phyloP scores from a whole-genome alignment of 2,329 filamentous ascomycete species.

The Simplicillium sp. region DNA sequence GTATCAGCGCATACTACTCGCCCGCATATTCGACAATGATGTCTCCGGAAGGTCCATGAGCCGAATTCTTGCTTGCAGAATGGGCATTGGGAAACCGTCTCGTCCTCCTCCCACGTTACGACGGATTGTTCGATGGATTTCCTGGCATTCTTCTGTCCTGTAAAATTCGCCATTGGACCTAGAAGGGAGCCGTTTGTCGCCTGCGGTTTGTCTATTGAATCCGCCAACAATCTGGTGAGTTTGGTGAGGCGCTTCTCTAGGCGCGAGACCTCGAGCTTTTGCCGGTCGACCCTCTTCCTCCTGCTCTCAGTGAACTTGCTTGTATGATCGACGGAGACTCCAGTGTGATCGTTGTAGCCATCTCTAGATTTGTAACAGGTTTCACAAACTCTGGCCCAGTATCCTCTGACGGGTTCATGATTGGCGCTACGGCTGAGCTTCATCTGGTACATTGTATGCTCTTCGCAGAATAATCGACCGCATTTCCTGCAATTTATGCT shows the following conservation, averaged over 20 bases:
- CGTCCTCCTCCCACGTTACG: slow-evolving; percentile 92
- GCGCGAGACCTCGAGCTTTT: slow-evolving; percentile 78
- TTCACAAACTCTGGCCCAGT: slow-evolving; percentile 94
- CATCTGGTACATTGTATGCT: slow-evolving; percentile 99
- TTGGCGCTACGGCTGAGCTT: slow-evolving; percentile 82
- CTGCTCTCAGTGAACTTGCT: slow-evolving; percentile 61
- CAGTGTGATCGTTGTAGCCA: slow-evolving; percentile 85
- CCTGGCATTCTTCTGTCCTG: slow-evolving; percentile 63
- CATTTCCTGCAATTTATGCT: slow-evolving; percentile 91
- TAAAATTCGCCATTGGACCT: slow-evolving; percentile 50
- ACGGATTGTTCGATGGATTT: slow-evolving; percentile 84
- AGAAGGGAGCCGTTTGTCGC: slow-evolving; percentile 41
- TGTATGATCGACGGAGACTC: slow-evolving; percentile 62
- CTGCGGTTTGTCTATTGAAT: slow-evolving; percentile 58
- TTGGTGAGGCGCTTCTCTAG: slow-evolving; percentile 88
- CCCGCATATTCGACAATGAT: slow-evolving; percentile 92
- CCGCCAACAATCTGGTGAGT: slow-evolving; percentile 73
- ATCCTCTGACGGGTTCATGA: slow-evolving; percentile 81
- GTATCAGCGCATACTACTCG: slow-evolving; percentile 86
- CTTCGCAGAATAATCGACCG: slow-evolving; percentile 88
- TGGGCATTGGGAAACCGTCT: slow-evolving; percentile 69
- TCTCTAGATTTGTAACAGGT: slow-evolving; percentile 98
- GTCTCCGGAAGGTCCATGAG: slow-evolving; percentile 82
- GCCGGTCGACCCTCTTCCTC: slow-evolving; percentile 70
- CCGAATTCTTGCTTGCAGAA: slow-evolving; percentile 96